Evolutionary conservation across 257 asterid genomes (phyloP), one percentile per base, ranked within the genome.

Genomic region (Forsythia viridissima): DNA sequence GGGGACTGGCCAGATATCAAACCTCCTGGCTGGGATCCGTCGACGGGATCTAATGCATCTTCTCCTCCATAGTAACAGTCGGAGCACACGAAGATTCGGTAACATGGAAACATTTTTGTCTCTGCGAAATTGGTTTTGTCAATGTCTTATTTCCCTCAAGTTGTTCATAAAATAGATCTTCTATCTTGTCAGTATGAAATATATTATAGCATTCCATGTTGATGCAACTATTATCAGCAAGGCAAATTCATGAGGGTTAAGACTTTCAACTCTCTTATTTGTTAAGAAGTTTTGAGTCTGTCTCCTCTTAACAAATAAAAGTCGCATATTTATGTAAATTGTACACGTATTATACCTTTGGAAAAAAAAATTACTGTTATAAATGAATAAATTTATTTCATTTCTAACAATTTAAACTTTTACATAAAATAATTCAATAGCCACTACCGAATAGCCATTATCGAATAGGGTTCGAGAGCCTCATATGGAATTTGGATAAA

Each of bases 1-100:
- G 99, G 99, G 13, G 98, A 95, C 75, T 95, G 99, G 99, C 99
- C 97, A 5, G 89, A 95, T 46, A 95, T 93, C 84, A 93, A 91
- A 78, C 96, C 93, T 72, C 97, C 99, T 1, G 96, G 91, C 18
- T 90, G 89, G 90, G 91, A 91, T 78, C 91, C 93, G 8, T 87
- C 89, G 8, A 41, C 83, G 0, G 77, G 82, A 77, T 24, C 82
- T 66, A 85, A 72, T 66, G 75, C 72, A 37, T 79, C 86, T 59
- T 42, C 80, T 24, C 67, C 83, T 16, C 59, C 80, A 59, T 82
- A 59, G 79, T 30, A 0, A 39, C 37, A 20, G n/a, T 18, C 18
- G 34, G 16, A 68, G 13, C 36, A 52, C 34, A 1, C 18, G 3
- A 30, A 30, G 34, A 6, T 16, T 18, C 30, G 3, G 24, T 6